A percentile compares a stretch with the other conserved stretches of the same genome.
phyloP scores from a whole-genome alignment of 169 alveolate species.

The Plasmodium cynomolgi region DNA sequence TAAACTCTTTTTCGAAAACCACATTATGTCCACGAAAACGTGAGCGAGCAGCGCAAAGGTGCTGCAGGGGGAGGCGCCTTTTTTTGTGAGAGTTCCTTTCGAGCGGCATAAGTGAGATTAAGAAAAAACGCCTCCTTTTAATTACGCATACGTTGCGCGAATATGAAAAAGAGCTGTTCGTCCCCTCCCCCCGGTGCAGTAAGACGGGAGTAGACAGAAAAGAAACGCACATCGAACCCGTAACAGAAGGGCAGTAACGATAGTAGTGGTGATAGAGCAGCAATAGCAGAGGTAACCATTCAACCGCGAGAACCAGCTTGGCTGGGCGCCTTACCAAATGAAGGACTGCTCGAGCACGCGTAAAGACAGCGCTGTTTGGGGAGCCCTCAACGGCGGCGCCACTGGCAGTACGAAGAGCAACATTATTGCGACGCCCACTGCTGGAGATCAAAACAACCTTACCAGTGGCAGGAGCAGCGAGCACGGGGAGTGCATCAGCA shows the following conservation, averaged over 20 bases:
- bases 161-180: not conserved
- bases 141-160: not conserved
- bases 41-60: not conserved
- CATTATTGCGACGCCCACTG: not conserved
- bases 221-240: not conserved
- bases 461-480: not conserved
- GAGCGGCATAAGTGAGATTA: not conserved
- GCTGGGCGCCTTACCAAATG: not conserved
- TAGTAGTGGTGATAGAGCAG: not conserved
- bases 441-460: not conserved
- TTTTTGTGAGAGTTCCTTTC: not conserved
- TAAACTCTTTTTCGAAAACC: not conserved
- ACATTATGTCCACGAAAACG: not conserved
- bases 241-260: not conserved
- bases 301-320: not conserved
- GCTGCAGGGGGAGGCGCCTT: not conserved
- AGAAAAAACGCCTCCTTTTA: not conserved
- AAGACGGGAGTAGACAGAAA: not conserved
- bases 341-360: not conserved
- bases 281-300: not conserved
- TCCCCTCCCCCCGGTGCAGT: not conserved
- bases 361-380: not conserved
- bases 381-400: not conserved
- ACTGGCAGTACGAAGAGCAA: not conserved
- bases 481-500: not conserved